These are phyloP conservation scores for Thraustotheca clavata DNA, from an alignment of 352 stramenopile genomes.

Conservation along the genomic window DNA sequence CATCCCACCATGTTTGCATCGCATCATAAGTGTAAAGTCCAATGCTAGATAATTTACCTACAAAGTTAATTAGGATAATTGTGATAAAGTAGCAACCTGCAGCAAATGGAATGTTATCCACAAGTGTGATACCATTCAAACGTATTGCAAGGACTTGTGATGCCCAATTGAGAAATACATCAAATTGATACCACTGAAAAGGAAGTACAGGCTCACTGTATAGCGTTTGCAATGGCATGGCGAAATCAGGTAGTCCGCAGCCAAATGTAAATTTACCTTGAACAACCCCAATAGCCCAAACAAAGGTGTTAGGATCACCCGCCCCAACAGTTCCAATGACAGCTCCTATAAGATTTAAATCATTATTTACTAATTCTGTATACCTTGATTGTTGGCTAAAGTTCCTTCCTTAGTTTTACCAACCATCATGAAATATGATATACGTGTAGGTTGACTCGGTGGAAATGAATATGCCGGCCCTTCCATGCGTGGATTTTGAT, in stretches of 20 bases:
- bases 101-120: constrained; percentile 45
- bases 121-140: constrained; percentile 86
- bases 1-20: constrained; percentile 91
- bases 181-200: constrained; percentile 92
- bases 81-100: constrained; percentile 5
- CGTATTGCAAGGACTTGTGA: constrained; percentile 71
- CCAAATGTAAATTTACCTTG: constrained; percentile 63
- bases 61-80: background rate
- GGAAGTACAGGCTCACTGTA: constrained; percentile 36
- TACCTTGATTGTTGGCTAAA: constrained; percentile 36
- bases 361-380: background rate
- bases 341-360: constrained; percentile 22
- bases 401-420: constrained; percentile 35
- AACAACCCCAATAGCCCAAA: constrained; percentile 57
- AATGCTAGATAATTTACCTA: constrained; percentile 34
- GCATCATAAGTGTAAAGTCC: constrained; percentile 78
- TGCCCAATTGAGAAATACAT: constrained; percentile 87
- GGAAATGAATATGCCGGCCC: background rate
- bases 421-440: constrained; percentile 74
- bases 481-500: constrained; percentile 34
- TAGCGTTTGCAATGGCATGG: background rate
- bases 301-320: constrained; percentile 25
- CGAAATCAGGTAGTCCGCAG: constrained; percentile 7
- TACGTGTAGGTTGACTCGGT: constrained; percentile 33
- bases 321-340: constrained; percentile 43